These are phyloP conservation scores for Phenoliferia sp. DNA, from an alignment of 1,284 basidiomycete genomes.

Conservation along the genomic window DNA sequence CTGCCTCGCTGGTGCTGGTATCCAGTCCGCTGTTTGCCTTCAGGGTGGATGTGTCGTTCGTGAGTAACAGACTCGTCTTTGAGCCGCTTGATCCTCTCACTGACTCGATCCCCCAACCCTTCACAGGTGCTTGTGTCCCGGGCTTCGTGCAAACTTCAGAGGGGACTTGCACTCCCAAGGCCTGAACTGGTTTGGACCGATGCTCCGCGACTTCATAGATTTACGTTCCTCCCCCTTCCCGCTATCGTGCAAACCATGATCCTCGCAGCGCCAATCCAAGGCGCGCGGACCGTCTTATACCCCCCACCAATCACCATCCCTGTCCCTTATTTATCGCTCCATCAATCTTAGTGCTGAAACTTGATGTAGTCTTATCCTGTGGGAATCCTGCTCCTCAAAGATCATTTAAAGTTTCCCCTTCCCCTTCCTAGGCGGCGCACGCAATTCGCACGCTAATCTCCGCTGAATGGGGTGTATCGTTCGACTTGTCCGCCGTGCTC, in stretches of 20 bases:
- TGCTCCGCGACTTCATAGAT: background rate
- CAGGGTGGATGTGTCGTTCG: conserved; percentile 30
- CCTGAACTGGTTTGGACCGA: conserved; percentile 5
- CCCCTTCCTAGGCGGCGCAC: no score
- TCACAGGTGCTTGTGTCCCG: conserved; percentile 22
- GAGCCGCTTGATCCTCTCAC: background rate
- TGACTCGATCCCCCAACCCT: background rate
- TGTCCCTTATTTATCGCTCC: no score
- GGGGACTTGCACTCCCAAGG: conserved; percentile 21
- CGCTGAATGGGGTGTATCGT: no score
- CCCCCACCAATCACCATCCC: no score
- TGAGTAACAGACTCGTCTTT: conserved; percentile 1
- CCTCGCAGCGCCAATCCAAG: background rate
- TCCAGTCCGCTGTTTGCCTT: conserved; percentile 23
- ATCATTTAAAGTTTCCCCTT: no score
- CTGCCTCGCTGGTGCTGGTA: conserved; percentile 29
- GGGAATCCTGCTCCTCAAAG: no score
- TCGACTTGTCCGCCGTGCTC: no score
- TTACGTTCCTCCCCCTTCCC: background rate
- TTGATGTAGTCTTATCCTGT: no score
- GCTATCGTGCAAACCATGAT: background rate
- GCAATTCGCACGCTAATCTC: no score
- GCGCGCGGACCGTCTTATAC: no score
- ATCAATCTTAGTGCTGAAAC: no score
- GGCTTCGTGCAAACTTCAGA: conserved; percentile 28